Percentiles rank a stretch among this genome's conserved stretches.
Conservation (phyloP, 768 basidiomycete species). For the Macrolepiota albuminosa region DNA sequence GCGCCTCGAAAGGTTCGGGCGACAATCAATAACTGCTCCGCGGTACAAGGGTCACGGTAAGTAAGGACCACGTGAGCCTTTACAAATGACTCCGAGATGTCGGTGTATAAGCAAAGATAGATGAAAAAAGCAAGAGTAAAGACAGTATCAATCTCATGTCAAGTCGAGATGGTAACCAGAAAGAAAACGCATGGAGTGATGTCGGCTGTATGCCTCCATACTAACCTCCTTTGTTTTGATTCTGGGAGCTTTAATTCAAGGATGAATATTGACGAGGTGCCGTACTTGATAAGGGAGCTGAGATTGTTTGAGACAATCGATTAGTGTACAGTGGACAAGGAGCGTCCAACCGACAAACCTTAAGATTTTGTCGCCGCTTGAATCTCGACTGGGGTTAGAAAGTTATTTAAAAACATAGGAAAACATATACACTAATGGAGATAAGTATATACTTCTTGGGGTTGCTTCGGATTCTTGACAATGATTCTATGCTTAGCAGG, state of each 20-base stretch:
- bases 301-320: background rate
- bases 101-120: background rate
- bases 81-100: background rate
- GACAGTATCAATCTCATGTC: background rate
- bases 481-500: background rate
- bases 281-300: background rate
- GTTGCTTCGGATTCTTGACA: background rate
- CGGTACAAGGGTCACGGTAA: background rate
- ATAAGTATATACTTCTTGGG: background rate
- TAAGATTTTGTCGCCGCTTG: background rate
- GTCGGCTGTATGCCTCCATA: background rate
- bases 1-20: background rate
- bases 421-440: background rate
- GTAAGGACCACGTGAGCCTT: background rate
- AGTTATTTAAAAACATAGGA: background rate
- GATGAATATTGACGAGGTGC: background rate
- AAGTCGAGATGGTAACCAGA: background rate
- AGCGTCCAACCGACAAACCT: background rate
- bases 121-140: background rate
- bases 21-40: background rate
- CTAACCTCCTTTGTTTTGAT: background rate
- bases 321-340: background rate
- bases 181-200: background rate
- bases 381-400: background rate
- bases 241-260: background rate